phyloP scores from a whole-genome alignment of 108 stramenopile species.

The Nannochloropsis oceanica region DNA sequence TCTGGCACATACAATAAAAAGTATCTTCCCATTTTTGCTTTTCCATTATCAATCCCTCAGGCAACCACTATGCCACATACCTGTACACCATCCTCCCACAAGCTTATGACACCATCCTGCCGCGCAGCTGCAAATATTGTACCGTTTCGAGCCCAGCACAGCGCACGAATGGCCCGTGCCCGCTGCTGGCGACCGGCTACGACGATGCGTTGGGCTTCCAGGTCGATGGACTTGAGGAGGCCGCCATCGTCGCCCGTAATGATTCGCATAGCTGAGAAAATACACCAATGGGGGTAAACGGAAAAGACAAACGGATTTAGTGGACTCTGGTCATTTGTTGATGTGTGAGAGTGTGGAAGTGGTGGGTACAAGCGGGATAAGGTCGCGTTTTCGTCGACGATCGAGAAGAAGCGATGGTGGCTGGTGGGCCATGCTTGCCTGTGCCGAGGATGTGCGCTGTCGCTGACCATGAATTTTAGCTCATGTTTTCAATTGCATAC shows the following conservation, averaged over 20 bases:
- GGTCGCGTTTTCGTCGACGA: no score
- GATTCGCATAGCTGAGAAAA: neutral
- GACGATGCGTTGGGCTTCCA: neutral
- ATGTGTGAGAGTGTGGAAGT: no score
- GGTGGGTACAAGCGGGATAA: no score
- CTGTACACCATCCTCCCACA: neutral
- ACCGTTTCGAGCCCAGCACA: neutral
- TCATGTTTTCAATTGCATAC: no score
- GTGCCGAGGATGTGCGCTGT: no score
- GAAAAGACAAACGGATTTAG: no score
- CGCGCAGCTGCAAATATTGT: neutral
- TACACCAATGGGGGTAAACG: neutral
- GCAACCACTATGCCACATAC: neutral
- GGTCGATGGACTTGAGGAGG: neutral
- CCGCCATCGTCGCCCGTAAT: neutral
- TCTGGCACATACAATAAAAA: neutral
- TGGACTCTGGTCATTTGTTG: no score
- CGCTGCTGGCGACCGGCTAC: neutral
- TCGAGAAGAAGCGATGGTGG: no score
- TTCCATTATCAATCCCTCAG: neutral
- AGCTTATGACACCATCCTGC: neutral
- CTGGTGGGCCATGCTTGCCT: no score
- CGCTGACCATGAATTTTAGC: no score
- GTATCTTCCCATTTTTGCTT: no score
- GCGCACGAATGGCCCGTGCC: neutral